Percentiles rank a stretch among this genome's conserved stretches.
phyloP scores from a whole-genome alignment of 352 stramenopile species.

The Hyaloperonospora arabidopsidis region DNA sequence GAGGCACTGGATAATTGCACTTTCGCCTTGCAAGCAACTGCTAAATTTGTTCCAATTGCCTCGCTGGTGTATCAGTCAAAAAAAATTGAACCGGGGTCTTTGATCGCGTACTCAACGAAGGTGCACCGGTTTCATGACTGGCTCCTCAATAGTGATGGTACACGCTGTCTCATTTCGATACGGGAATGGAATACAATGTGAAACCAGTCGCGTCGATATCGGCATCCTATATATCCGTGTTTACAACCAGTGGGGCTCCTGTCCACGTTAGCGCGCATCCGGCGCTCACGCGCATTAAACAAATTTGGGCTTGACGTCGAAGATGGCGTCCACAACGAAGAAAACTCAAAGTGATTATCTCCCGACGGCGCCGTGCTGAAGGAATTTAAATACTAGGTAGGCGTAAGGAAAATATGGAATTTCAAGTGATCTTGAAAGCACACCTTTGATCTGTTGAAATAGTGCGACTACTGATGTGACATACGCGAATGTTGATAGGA shows the following conservation, averaged over 20 bases:
- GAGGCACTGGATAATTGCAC: too few species aligned
- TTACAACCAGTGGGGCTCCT: background rate
- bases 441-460: too few species aligned
- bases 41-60: too few species aligned
- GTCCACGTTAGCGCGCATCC: background rate
- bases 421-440: too few species aligned
- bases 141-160: background rate
- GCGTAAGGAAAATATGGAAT: too few species aligned
- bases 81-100: background rate
- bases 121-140: background rate
- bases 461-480: too few species aligned
- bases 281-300: background rate
- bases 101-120: background rate
- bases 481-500: too few species aligned
- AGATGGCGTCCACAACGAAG: background rate
- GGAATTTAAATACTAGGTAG: too few species aligned
- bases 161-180: background rate
- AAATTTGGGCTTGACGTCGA: background rate
- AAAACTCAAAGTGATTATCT: too few species aligned
- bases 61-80: too few species aligned
- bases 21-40: too few species aligned
- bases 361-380: too few species aligned
- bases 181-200: background rate
- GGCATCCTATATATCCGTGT: background rate
- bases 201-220: background rate